phyloP scores from a whole-genome alignment of 192 early-diverging fungal genomes.

The Ambispora gerdemannii region DNA sequence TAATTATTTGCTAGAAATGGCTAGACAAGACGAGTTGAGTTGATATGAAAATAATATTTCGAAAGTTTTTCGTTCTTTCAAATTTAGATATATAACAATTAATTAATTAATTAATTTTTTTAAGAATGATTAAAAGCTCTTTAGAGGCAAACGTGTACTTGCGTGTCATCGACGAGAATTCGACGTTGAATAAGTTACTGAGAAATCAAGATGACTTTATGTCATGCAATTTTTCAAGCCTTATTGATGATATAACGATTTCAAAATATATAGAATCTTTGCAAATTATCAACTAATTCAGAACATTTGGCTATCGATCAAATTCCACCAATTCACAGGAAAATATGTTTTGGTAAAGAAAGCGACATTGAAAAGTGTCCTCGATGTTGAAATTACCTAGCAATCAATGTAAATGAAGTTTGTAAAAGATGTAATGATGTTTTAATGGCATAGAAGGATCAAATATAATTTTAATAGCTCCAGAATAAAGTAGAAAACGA shows the following conservation, averaged over 20 bases:
- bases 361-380: conserved; percentile 68
- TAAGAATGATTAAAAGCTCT: conserved; percentile 46
- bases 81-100: background rate
- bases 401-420: conserved; percentile 44
- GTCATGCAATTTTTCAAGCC: conserved; percentile 31
- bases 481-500: too few species aligned
- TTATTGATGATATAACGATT: conserved; percentile 50
- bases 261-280: conserved; percentile 30
- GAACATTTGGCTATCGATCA: conserved; percentile 22
- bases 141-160: conserved; percentile 51
- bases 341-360: conserved; percentile 47
- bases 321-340: conserved; percentile 31
- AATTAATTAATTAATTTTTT: background rate
- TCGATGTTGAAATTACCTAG: conserved; percentile 71
- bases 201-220: background rate
- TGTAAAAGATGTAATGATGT: conserved; percentile 58
- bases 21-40: conserved; percentile 50
- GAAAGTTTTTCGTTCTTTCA: background rate
- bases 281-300: conserved; percentile 17
- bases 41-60: background rate
- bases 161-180: conserved; percentile 14
- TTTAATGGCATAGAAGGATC: too few species aligned
- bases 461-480: too few species aligned
- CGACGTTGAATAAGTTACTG: conserved; percentile 23
- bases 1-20: conserved; percentile 50